These are phyloP conservation scores for Pisolithus tinctorius DNA, from an alignment of 768 basidiomycete species.

Conservation along the genomic window DNA sequence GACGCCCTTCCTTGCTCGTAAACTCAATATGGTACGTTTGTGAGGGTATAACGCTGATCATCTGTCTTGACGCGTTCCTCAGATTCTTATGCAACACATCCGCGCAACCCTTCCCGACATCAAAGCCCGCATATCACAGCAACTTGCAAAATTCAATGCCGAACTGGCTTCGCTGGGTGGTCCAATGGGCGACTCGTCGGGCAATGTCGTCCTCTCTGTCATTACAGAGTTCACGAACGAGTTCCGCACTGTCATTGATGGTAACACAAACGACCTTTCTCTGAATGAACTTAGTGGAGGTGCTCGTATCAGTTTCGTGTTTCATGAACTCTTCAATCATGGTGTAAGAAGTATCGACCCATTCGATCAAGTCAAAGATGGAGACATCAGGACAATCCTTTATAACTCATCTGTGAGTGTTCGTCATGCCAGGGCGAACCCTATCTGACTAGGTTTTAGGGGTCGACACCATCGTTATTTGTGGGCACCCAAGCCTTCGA, in stretches of 20 bases:
- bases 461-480: slow-evolving; percentile 93
- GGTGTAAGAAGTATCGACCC: slow-evolving; percentile 96
- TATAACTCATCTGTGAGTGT: slow-evolving; percentile 92
- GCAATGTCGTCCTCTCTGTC: slow-evolving; percentile 90
- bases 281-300: slow-evolving; percentile 97
- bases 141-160: slow-evolving; percentile 80
- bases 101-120: slow-evolving; percentile 97
- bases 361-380: slow-evolving; percentile 98
- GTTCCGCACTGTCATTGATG: slow-evolving; percentile 95
- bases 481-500: slow-evolving; percentile 97
- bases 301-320: slow-evolving; percentile 97
- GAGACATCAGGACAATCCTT: slow-evolving; percentile 90
- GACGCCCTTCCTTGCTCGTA: slow-evolving; percentile 92
- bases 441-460: slow-evolving; percentile 36
- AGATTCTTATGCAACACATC: slow-evolving; percentile 99
- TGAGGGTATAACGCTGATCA: background rate
- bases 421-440: background rate
- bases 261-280: slow-evolving; percentile 92
- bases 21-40: slow-evolving; percentile 79
- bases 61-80: slow-evolving; percentile 1
- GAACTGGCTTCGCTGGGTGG: slow-evolving; percentile 87
- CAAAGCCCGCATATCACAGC: slow-evolving; percentile 89
- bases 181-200: slow-evolving; percentile 78
- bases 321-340: slow-evolving; percentile 97
- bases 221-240: slow-evolving; percentile 98